These are phyloP conservation scores for Diplocarpon mali DNA, from an alignment of 2,329 filamentous ascomycete species.

Conservation along the genomic window DNA sequence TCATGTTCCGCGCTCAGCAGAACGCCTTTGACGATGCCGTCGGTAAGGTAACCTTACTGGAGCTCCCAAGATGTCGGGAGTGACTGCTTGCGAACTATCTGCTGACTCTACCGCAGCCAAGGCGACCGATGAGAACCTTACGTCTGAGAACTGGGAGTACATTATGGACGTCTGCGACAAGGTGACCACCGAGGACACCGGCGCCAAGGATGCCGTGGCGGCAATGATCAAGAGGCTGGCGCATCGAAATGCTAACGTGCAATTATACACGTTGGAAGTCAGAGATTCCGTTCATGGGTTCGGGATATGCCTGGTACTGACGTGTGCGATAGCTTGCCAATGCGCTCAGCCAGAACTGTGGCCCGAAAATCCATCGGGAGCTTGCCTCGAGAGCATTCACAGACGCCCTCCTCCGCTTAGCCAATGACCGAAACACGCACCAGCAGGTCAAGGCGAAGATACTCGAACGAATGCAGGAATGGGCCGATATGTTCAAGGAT, in stretches of 20 bases:
- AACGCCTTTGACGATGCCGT: conserved; percentile 62
- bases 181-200: conserved; percentile 31
- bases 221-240: conserved; percentile 64
- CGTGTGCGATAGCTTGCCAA: conserved; percentile 46
- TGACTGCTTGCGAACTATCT: conserved; percentile 7
- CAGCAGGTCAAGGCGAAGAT: conserved; percentile 96
- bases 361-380: conserved; percentile 56
- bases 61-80: conserved; percentile 4
- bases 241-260: conserved; percentile 68
- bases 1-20: conserved; percentile 50
- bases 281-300: conserved; percentile 7
- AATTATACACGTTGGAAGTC: conserved; percentile 62
- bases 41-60: conserved; percentile 35
- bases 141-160: conserved; percentile 56
- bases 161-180: conserved; percentile 35
- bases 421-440: conserved; percentile 90
- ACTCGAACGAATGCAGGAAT: conserved; percentile 89
- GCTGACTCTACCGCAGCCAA: conserved; percentile 41
- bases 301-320: conserved; percentile 10
- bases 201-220: conserved; percentile 55
- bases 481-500: conserved; percentile 91
- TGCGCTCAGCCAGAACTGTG: conserved; percentile 62
- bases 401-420: conserved; percentile 80
- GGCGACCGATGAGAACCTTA: conserved; percentile 96
- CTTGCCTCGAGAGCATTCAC: conserved; percentile 68